A percentile compares a stretch with the other conserved stretches of the same genome.
phyloP scores from a whole-genome alignment of 2,329 filamentous ascomycete genomes.

The Macroventuria anomochaeta region DNA sequence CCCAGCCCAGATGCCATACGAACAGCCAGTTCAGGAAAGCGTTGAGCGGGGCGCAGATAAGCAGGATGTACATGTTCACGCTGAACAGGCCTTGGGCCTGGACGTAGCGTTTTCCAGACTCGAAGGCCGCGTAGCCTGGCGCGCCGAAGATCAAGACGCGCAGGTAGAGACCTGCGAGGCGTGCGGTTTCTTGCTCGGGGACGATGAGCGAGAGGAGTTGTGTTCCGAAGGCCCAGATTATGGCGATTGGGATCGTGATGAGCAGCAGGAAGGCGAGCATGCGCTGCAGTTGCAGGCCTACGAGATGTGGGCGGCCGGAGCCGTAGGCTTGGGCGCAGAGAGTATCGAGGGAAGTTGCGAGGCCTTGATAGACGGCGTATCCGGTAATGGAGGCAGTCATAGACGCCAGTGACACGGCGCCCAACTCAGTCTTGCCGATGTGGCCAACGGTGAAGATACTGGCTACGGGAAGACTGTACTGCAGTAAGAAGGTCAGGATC shows the following conservation, averaged over 20 bases:
- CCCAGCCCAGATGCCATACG: constrained; percentile 66
- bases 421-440: constrained; percentile 57
- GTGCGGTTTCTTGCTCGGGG: constrained; percentile 73
- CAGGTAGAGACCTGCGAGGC: constrained; percentile 75
- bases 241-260: constrained; percentile 73
- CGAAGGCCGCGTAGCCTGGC: constrained; percentile 78
- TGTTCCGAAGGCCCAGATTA: constrained; percentile 74
- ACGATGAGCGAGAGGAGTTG: constrained; percentile 69
- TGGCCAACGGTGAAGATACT: constrained; percentile 59
- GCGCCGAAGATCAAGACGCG: constrained; percentile 72
- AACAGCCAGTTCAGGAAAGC: constrained; percentile 80
- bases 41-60: constrained; percentile 83
- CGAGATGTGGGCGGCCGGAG: constrained; percentile 85
- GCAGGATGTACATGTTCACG: constrained; percentile 80
- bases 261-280: constrained; percentile 80
- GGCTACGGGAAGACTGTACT: constrained; percentile 56
- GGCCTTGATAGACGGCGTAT: constrained; percentile 61
- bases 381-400: constrained; percentile 60
- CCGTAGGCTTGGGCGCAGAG: constrained; percentile 94
- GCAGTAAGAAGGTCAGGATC: constrained; percentile 57
- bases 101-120: constrained; percentile 82
- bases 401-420: constrained; percentile 55
- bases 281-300: constrained; percentile 81
- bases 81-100: constrained; percentile 89
- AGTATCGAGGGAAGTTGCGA: constrained; percentile 89